Conservation (phyloP, 768 basidiomycete species). For the Arthromyces matolae region DNA sequence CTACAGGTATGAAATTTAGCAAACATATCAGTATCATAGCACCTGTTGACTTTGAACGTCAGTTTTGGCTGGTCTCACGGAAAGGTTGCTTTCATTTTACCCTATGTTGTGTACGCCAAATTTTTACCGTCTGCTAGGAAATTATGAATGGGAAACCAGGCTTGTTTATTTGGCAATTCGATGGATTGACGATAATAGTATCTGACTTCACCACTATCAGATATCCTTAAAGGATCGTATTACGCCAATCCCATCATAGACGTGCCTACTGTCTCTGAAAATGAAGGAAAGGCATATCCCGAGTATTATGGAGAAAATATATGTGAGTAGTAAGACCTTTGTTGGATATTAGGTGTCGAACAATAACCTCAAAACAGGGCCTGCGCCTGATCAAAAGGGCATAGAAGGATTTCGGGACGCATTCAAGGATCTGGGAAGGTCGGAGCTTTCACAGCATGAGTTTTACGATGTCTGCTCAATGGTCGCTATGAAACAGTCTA, state of each 20-base stretch:
- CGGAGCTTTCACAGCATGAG: conserved; percentile 15
- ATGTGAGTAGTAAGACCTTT: conserved; percentile 44
- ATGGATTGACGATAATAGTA: too few species aligned
- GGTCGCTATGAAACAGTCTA: conserved; percentile 40
- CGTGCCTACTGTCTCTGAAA: conserved; percentile 52
- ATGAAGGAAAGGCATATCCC: conserved; percentile 54
- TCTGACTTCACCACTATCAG: too few species aligned
- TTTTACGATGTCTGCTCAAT: neutral
- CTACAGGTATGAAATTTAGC: conserved; percentile 56
- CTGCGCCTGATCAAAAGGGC: conserved; percentile 48
- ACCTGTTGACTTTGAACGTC: conserved; percentile 1
- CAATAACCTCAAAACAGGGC: conserved; percentile 45
- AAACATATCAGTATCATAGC: neutral
- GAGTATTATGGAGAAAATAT: conserved; percentile 90
- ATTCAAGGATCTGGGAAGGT: conserved; percentile 84
- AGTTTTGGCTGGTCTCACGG: conserved; percentile 99
- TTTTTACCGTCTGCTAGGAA: conserved; percentile 48
- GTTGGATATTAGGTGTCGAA: neutral
- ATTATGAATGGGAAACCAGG: conserved; percentile 94
- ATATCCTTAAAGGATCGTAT: conserved; percentile 87
- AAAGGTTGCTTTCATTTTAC: conserved; percentile 47
- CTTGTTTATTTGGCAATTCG: conserved; percentile 22
- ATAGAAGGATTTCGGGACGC: conserved; percentile 79
- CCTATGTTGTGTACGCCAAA: neutral
- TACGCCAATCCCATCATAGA: conserved; percentile 87